A percentile compares a stretch with the other conserved stretches of the same genome.
Conservation (phyloP, 371 early-diverging fungal genomes). For the Ordospora colligata region DNA sequence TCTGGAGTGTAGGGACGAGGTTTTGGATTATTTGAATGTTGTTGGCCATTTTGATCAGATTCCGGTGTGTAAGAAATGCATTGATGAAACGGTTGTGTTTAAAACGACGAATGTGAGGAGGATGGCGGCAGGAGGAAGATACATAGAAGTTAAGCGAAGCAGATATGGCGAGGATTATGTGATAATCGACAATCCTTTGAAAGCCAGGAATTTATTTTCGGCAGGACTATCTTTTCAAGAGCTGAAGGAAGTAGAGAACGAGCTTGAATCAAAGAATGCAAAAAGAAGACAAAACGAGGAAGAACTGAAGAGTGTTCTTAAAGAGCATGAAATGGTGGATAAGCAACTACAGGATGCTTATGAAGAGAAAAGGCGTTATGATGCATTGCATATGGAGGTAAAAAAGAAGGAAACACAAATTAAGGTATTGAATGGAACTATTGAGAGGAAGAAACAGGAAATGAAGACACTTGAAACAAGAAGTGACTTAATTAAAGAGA, state of each 20-base stretch:
- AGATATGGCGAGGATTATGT: slow-evolving; percentile 53
- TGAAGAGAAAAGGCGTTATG: background rate
- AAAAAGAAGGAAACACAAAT: background rate
- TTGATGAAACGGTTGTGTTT: slow-evolving; percentile 55
- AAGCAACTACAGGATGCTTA: background rate
- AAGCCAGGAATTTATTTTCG: slow-evolving; percentile 34
- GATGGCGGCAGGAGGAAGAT: slow-evolving; percentile 50
- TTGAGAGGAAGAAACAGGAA: slow-evolving; percentile 5
- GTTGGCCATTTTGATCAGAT: slow-evolving; percentile 52
- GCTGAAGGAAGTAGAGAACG: slow-evolving; percentile 20
- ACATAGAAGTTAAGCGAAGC: slow-evolving; percentile 57
- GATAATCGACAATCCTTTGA: slow-evolving; percentile 29
- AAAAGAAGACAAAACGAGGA: slow-evolving; percentile 35
- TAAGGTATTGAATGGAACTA: background rate
- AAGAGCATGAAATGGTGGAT: background rate
- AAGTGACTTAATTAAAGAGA: slow-evolving; percentile 9
- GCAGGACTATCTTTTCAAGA: slow-evolving; percentile 21
- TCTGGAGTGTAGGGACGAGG: slow-evolving; percentile 48
- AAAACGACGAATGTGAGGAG: slow-evolving; percentile 37
- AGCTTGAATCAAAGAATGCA: slow-evolving; percentile 21
- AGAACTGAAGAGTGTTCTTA: slow-evolving; percentile 18
- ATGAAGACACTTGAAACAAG: slow-evolving; percentile 8
- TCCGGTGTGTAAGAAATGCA: slow-evolving; percentile 49
- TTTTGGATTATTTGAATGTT: slow-evolving; percentile 47
- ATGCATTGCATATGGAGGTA: background rate